These are phyloP conservation scores for Onygenales sp. DNA, from an alignment of 2,329 filamentous ascomycete species.

Conservation along the genomic window DNA sequence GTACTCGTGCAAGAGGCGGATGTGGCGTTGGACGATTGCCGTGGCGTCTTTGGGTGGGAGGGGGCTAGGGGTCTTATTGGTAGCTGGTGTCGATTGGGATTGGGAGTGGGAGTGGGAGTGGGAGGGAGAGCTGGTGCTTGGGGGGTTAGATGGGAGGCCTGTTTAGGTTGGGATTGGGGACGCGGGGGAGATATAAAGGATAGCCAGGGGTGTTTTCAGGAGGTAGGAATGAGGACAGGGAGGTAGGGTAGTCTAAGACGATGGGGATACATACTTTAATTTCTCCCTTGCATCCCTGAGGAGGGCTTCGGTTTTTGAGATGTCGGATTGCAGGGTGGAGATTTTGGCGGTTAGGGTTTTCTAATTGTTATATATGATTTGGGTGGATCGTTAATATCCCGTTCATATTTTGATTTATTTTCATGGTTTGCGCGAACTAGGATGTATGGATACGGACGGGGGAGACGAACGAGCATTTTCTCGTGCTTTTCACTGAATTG, in stretches of 20 bases:
- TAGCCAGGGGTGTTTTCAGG: not conserved
- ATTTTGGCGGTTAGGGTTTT: conserved; percentile 39
- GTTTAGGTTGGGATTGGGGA: not conserved
- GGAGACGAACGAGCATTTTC: not conserved
- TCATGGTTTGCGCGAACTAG: not conserved
- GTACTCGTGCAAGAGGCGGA: conserved; percentile 56
- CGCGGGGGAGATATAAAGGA: not conserved
- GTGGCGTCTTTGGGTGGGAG: conserved; percentile 33
- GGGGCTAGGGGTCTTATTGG: not conserved
- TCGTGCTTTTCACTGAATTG: not conserved
- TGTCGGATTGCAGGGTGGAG: conserved; percentile 36
- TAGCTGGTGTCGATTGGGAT: too few species aligned
- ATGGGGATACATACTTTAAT: conserved; percentile 22
- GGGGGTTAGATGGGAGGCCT: conserved; percentile 9
- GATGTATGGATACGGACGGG: not conserved
- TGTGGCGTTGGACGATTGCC: conserved; percentile 52
- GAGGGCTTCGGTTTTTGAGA: conserved; percentile 22
- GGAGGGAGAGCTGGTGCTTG: not conserved
- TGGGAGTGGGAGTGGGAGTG: too few species aligned
- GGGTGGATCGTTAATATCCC: not conserved
- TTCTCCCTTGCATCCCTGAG: conserved; percentile 25
- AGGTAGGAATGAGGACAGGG: not conserved
- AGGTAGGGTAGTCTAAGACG: conserved; percentile 15
- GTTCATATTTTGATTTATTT: too few species aligned
- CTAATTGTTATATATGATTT: conserved; percentile 7